A percentile compares a stretch with the other conserved stretches of the same genome.
phyloP scores from a whole-genome alignment of 371 early-diverging fungal genomes.

The Mucor sp. region DNA sequence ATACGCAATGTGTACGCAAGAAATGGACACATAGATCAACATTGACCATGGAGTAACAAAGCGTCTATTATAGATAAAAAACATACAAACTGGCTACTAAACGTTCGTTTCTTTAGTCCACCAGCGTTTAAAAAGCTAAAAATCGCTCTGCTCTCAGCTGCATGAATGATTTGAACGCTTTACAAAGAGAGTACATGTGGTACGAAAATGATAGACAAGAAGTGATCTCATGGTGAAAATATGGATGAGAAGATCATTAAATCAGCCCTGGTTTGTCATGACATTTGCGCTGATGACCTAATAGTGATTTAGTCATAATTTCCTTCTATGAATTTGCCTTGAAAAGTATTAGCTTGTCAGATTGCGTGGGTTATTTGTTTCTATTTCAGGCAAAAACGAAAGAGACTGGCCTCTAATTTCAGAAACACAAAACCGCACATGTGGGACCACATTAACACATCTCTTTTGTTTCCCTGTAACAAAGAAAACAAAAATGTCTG shows the following conservation, averaged over 20 bases:
- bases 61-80: too few species aligned
- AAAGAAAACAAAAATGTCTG: constrained; percentile 2
- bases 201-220: background rate
- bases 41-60: too few species aligned
- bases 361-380: background rate
- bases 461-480: background rate
- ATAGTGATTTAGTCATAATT: background rate
- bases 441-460: background rate
- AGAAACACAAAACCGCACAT: background rate
- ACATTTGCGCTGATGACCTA: background rate
- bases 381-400: background rate
- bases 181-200: background rate
- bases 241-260: background rate
- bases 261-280: background rate
- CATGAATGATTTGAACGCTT: background rate
- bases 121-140: too few species aligned
- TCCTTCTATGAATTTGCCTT: background rate
- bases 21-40: too few species aligned
- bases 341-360: background rate
- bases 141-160: background rate
- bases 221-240: background rate
- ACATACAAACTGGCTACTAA: too few species aligned
- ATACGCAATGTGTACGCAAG: too few species aligned
- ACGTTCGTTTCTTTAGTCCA: too few species aligned
- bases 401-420: background rate